Conservation (phyloP, 1,284 basidiomycete genomes). For the Tilletiaria anomala region DNA sequence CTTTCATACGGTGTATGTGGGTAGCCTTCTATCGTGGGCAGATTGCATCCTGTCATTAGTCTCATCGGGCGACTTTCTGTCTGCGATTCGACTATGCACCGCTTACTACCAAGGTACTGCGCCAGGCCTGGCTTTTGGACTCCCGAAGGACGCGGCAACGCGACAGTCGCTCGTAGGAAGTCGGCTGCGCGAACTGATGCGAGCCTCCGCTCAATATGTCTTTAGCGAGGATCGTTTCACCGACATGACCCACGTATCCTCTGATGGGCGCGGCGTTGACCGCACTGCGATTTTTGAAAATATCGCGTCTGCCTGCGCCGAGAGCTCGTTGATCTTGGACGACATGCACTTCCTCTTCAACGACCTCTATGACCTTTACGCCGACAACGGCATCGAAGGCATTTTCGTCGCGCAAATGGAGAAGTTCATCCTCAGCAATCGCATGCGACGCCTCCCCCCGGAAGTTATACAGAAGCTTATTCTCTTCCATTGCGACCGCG, state of each 20-base stretch:
- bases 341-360: slow-evolving; percentile 79
- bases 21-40: slow-evolving; percentile 84
- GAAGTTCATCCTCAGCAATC: slow-evolving; percentile 62
- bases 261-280: slow-evolving; percentile 78
- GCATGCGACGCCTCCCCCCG: slow-evolving; percentile 56
- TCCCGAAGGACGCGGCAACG: slow-evolving; percentile 54
- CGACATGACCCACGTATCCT: slow-evolving; percentile 67
- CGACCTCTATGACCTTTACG: slow-evolving; percentile 78
- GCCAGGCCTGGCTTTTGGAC: slow-evolving; percentile 71
- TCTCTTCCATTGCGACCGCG: slow-evolving; percentile 57
- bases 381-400: slow-evolving; percentile 65
- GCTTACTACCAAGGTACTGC: slow-evolving; percentile 69
- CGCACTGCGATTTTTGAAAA: slow-evolving; percentile 76
- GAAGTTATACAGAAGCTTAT: slow-evolving; percentile 79
- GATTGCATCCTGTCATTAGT: slow-evolving; percentile 76
- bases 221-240: slow-evolving; percentile 89
- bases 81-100: slow-evolving; percentile 71
- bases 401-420: slow-evolving; percentile 78
- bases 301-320: slow-evolving; percentile 64
- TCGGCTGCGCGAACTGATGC: slow-evolving; percentile 67
- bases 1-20: too few species aligned
- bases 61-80: slow-evolving; percentile 70
- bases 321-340: slow-evolving; percentile 64
- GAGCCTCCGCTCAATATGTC: slow-evolving; percentile 70
- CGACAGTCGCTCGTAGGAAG: slow-evolving; percentile 57